A percentile compares a stretch with the other conserved stretches of the same genome.
phyloP scores from a whole-genome alignment of 1,139 yeast species.

The Protomyces arabidopsidicola region DNA sequence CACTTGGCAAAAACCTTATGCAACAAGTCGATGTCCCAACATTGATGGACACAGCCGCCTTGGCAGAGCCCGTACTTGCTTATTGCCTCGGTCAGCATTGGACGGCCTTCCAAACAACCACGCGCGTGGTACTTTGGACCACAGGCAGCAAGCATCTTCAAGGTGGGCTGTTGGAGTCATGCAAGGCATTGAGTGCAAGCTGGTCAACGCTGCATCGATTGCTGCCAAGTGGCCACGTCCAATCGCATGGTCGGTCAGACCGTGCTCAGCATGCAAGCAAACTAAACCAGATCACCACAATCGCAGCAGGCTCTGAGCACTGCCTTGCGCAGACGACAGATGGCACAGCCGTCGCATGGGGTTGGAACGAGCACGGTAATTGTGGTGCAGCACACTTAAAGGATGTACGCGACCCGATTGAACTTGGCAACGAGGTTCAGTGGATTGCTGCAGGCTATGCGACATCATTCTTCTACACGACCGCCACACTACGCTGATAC shows the following conservation, averaged over 20 bases:
- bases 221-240: conserved; percentile 36
- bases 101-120: conserved; percentile 10
- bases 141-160: not conserved
- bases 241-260: conserved; percentile 66
- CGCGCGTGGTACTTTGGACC: not conserved
- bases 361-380: conserved; percentile 99
- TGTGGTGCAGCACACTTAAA: conserved; percentile 54
- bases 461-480: conserved; percentile 8
- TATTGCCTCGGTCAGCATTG: conserved; percentile 18
- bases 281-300: conserved; percentile 29
- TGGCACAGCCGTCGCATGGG: conserved; percentile 65
- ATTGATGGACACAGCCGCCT: not conserved
- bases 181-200: conserved; percentile 40
- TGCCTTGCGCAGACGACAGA: conserved; percentile 48
- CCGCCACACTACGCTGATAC: not conserved
- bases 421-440: not conserved
- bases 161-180: not conserved
- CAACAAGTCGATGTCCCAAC: conserved; percentile 1
- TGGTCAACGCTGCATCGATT: conserved; percentile 74
- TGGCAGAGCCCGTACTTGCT: not conserved
- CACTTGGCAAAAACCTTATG: conserved; percentile 43
- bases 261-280: conserved; percentile 57
- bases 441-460: conserved; percentile 27
- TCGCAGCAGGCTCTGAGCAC: conserved; percentile 80
- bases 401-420: not conserved